These are phyloP conservation scores for Claviceps cyperi DNA, from an alignment of 2,329 filamentous ascomycete genomes.

Conservation along the genomic window DNA sequence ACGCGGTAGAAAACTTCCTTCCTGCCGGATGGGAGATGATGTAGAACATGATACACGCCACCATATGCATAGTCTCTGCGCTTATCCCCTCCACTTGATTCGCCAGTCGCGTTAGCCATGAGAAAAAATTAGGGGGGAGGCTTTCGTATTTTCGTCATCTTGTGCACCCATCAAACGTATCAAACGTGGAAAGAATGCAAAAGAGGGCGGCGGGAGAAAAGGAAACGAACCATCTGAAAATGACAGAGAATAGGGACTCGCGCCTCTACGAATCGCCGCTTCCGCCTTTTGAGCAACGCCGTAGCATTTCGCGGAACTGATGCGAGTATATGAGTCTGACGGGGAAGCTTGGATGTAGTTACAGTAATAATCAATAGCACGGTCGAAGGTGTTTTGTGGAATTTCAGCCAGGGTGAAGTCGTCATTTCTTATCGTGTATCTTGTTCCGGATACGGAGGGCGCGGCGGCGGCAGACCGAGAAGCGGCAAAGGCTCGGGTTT, in stretches of 20 bases:
- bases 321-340: slow-evolving; percentile 6
- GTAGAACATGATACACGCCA: slow-evolving; percentile 15
- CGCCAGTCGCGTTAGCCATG: neutral
- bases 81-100: slow-evolving; percentile 9
- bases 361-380: slow-evolving; percentile 5
- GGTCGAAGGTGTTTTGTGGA: slow-evolving; percentile 11
- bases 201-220: neutral
- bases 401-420: slow-evolving; percentile 12
- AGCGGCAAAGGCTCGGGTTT: slow-evolving; percentile 3
- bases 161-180: neutral
- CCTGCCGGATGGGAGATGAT: slow-evolving; percentile 2
- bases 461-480: neutral
- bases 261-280: slow-evolving; percentile 10
- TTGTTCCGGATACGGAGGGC: too few species aligned
- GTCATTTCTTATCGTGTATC: neutral
- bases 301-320: slow-evolving; percentile 14
- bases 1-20: slow-evolving; percentile 9
- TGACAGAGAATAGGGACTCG: slow-evolving; percentile 10
- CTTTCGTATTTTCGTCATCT: neutral
- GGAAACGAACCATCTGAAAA: slow-evolving; percentile 12
- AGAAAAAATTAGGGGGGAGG: too few species aligned
- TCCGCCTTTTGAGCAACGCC: slow-evolving; percentile 10
- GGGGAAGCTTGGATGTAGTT: accelerated
- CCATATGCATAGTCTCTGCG: slow-evolving; percentile 11
- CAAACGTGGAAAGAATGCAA: neutral